These are phyloP conservation scores for Calocera viscosa DNA, from an alignment of 768 basidiomycete genomes.

Conservation along the genomic window DNA sequence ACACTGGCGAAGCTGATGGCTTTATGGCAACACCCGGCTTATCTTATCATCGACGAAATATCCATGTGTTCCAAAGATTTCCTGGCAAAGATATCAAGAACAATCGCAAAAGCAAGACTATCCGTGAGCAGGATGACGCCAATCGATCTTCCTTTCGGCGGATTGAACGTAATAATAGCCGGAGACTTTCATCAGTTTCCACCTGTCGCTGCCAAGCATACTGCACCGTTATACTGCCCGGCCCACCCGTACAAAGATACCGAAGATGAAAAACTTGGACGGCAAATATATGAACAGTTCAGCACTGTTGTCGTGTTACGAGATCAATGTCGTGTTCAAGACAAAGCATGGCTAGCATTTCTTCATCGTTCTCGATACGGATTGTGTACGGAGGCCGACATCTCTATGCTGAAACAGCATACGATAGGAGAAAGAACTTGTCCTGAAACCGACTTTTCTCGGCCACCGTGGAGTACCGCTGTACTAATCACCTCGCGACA, in stretches of 20 bases:
- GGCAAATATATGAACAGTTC: constrained; percentile 25
- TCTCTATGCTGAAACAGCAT: constrained; percentile 18
- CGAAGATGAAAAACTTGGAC: constrained; percentile 18
- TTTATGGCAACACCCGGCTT: not conserved
- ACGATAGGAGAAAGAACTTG: constrained; percentile 8
- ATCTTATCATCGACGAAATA: constrained; percentile 32
- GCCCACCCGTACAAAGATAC: not conserved
- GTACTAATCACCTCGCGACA: constrained; percentile 32
- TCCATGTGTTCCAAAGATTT: constrained; percentile 27
- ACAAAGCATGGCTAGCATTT: constrained; percentile 26
- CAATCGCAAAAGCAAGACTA: constrained; percentile 11
- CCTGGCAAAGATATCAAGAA: constrained; percentile 21
- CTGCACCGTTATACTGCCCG: not conserved
- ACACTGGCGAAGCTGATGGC: not conserved
- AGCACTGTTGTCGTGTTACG: constrained; percentile 28
- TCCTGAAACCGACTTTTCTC: constrained; percentile 18
- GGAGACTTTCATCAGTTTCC: constrained; percentile 40
- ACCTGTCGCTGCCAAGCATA: constrained; percentile 23
- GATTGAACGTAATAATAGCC: constrained; percentile 32
- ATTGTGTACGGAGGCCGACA: constrained; percentile 19
- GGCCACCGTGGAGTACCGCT: constrained; percentile 27
- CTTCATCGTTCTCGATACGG: constrained; percentile 25
- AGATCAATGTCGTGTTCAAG: constrained; percentile 29
- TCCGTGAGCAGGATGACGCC: not conserved
- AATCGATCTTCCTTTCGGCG: constrained; percentile 10